Evolutionary conservation across 2,329 filamentous ascomycete species (phyloP).

Genomic region (Teratosphaeria zuluensis): DNA sequence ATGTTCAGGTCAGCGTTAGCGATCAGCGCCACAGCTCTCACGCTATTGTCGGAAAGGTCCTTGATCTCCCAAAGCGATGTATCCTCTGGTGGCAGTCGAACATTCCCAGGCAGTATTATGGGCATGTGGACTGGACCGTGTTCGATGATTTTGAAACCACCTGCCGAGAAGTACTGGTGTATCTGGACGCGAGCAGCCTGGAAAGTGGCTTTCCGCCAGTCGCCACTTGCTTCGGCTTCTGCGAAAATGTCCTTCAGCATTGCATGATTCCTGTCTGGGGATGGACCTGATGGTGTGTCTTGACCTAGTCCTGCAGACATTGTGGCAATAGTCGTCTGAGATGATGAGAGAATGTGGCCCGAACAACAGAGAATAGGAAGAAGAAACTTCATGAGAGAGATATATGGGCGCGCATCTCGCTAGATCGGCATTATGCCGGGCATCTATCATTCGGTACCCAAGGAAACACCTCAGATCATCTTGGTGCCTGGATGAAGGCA

Average conservation of each 20-base stretch:
- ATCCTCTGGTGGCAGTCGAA: neutral
- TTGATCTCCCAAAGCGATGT: neutral
- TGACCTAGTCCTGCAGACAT: neutral
- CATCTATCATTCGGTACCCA: neutral
- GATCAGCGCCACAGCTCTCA: neutral
- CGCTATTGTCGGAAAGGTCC: neutral
- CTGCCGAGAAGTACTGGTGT: neutral
- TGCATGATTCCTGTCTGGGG: neutral
- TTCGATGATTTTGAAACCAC: neutral
- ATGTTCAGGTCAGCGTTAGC: neutral
- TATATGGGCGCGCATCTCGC: neutral
- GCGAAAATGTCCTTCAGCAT: neutral
- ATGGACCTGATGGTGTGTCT: neutral
- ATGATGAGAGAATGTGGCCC: neutral
- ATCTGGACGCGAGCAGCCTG: neutral
- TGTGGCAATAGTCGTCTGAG: neutral
- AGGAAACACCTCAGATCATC: neutral
- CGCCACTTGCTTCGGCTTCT: neutral
- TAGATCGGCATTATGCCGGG: neutral
- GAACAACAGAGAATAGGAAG: neutral
- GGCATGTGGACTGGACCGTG: neutral
- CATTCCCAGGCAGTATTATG: neutral
- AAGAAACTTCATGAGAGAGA: neutral
- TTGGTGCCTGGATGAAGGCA: neutral
- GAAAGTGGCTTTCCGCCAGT: neutral